Base-by-base conservation (phyloP, 2,329 filamentous ascomycete genomes). In the Pseudogymnoascus sp. region DNA sequence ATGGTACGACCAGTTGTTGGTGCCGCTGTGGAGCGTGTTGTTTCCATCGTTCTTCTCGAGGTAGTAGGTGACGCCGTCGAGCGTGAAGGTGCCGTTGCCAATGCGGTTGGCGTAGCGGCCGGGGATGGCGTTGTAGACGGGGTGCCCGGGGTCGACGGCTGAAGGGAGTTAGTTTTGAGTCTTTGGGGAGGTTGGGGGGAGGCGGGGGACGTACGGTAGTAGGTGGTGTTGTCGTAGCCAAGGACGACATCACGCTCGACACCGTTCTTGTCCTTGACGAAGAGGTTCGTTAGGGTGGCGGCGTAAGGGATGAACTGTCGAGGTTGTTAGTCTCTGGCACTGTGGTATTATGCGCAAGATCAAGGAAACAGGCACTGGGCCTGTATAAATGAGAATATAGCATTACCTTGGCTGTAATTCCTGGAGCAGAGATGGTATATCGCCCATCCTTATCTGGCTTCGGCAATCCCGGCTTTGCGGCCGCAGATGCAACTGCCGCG, bases 31-130 rank as follows among this genome's bases (percentile, higher is more conserved):
- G 7, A 86, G 76, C 8, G 82, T 84, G 69, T 84, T 79, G 63
- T 18, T 69, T 55, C 79, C 78, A 66, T 82, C 82, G 67, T 86
- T 86, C 60, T 79, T 73, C 64, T 80, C 74, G 15, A 83, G 82
- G 33, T 77, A 67, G 71, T 80, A 85, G n/a, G 75, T 77, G 61
- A 74, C 74, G 52, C 76, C 77, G 66, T 83, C 82, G 63, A 86
- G 79, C 33, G 71, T 77, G 45, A 52, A 52, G 72, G 84, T 85
- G 58, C 74, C 76, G 69, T 85, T 80, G 71, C 82, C 83, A 72
- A 87, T 86, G 61, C 84, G 80, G 70, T 86, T 86, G 60, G 83
- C 84, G 70, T 87, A 87, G 40, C 84, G 81, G 7, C 82, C 84
- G 83, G 45, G 45, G 31, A 87, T 80, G 71, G 83, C 76, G 70